These are phyloP conservation scores for Vitis labrusca DNA, from an alignment of 164 flowering plant species.

Conservation along the genomic window DNA sequence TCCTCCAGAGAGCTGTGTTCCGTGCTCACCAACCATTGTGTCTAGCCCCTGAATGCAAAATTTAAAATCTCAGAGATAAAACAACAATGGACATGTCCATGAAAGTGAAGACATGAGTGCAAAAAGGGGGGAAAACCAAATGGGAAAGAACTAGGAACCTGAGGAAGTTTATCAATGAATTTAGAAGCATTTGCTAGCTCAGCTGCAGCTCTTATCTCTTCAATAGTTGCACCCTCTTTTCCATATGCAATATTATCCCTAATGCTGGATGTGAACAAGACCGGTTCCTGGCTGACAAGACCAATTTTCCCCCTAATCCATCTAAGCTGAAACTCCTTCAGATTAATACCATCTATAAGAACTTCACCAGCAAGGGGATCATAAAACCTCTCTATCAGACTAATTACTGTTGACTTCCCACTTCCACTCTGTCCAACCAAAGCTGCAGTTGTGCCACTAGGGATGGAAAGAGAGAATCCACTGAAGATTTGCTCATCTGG, in stretches of 20 bases:
- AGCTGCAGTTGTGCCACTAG: constrained; percentile 52
- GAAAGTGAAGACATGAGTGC: too few relatives aligned
- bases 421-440: constrained; percentile 69
- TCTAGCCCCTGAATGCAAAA: constrained; percentile 37
- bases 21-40: constrained; percentile 57
- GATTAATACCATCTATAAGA: constrained; percentile 49
- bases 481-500: constrained; percentile 47
- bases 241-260: constrained; percentile 59
- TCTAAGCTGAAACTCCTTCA: constrained; percentile 52
- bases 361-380: constrained; percentile 66
- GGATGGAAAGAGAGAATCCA: constrained; percentile 49
- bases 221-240: constrained; percentile 50
- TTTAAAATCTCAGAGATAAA: neutral
- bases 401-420: constrained; percentile 61
- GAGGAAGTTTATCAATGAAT: constrained; percentile 42
- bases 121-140: neutral
- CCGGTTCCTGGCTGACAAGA: constrained; percentile 68
- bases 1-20: constrained; percentile 60
- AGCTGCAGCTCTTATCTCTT: constrained; percentile 46
- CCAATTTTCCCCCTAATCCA: constrained; percentile 59
- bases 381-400: constrained; percentile 62
- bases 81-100: too few relatives aligned
- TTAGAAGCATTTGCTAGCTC: constrained; percentile 57
- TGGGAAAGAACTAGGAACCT: constrained; percentile 23
- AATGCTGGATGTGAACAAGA: constrained; percentile 49